Conservation (phyloP, 345 rosid genomes). For the Capsella bursapastoris region DNA sequence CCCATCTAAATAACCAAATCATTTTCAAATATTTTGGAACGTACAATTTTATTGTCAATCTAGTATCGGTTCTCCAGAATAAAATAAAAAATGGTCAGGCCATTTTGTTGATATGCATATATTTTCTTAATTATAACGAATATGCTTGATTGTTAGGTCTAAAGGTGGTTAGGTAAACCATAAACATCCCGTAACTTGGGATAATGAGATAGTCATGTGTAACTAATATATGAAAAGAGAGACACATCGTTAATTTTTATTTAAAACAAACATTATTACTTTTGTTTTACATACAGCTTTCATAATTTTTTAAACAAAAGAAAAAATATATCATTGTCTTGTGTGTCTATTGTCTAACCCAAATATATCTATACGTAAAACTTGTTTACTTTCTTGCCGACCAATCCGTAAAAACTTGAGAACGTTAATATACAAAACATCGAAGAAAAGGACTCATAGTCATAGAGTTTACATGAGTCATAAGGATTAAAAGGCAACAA, state of each 20-base stretch:
- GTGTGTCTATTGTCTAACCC: neutral
- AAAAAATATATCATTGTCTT: neutral
- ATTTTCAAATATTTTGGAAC: neutral
- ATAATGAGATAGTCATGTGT: neutral
- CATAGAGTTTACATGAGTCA: slow-evolving; percentile 19
- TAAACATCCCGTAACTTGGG: slow-evolving; percentile 1
- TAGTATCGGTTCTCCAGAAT: neutral
- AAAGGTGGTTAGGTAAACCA: slow-evolving; percentile 3
- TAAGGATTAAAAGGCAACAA: slow-evolving; percentile 8
- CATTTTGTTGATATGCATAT: neutral
- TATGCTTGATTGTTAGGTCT: neutral
- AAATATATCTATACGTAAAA: neutral
- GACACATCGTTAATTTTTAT: neutral
- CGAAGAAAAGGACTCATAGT: slow-evolving; percentile 15
- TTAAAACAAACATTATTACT: neutral
- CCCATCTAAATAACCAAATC: neutral
- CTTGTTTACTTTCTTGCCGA: neutral
- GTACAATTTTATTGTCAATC: neutral
- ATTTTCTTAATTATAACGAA: neutral
- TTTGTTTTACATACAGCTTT: neutral
- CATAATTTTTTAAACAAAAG: neutral
- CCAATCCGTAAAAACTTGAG: slow-evolving; percentile 19
- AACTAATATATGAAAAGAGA: neutral
- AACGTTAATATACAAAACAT: slow-evolving; percentile 11
- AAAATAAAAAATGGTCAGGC: neutral